These are phyloP conservation scores for Flaveria sonorensis DNA, from an alignment of 129 eudicot genomes.

Conservation along the genomic window DNA sequence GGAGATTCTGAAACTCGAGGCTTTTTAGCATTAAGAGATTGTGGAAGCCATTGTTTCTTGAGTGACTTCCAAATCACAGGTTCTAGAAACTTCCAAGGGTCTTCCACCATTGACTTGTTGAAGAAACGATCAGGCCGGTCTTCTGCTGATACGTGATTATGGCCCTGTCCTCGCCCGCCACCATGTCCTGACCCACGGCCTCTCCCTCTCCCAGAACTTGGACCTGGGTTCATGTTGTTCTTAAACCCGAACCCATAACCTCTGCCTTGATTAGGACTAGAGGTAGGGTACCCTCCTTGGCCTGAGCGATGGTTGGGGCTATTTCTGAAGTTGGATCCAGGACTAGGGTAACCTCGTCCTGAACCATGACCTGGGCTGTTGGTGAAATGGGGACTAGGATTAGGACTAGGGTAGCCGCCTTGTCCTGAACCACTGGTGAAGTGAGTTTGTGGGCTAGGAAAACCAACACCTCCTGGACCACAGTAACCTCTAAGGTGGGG, in stretches of 20 bases:
- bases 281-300: constrained; percentile 44
- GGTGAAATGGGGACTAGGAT: constrained; percentile 29
- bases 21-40: constrained; percentile 48
- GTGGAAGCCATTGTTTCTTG: constrained; percentile 46
- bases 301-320: constrained; percentile 32
- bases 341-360: constrained; percentile 37
- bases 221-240: constrained; percentile 30
- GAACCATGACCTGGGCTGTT: constrained; percentile 28
- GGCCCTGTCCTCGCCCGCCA: constrained; percentile 50
- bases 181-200: constrained; percentile 49
- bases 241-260: constrained; percentile 44
- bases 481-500: constrained; percentile 27
- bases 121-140: constrained; percentile 52
- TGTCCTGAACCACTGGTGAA: constrained; percentile 28
- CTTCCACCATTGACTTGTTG: constrained; percentile 79
- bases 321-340: constrained; percentile 41
- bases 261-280: constrained; percentile 46
- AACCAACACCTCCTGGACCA: constrained; percentile 27
- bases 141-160: constrained; percentile 54
- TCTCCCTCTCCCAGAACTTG: constrained; percentile 53
- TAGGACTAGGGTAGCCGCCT: constrained; percentile 35
- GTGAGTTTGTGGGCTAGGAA: constrained; percentile 35
- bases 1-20: constrained; percentile 47
- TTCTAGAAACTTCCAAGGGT: constrained; percentile 72
- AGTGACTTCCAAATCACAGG: constrained; percentile 59